Base-by-base conservation (phyloP, 371 early-diverging fungal genomes). In the Lichtheimia hyalospora region DNA sequence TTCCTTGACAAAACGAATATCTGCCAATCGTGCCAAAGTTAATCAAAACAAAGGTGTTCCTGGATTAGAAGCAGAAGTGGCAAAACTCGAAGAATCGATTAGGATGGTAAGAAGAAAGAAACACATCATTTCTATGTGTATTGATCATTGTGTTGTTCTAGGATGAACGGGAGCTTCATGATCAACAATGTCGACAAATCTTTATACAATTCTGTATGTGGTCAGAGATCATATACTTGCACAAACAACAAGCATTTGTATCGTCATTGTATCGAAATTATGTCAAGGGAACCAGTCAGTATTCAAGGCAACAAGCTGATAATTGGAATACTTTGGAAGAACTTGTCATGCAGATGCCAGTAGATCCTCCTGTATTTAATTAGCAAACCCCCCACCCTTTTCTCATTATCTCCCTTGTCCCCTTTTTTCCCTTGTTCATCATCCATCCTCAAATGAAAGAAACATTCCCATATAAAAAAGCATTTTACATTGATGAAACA, bases 111-210 rank as follows among this genome's bases (percentile, higher is more conserved):
- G 64, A 49, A 23, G 13, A 42, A 21, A 18, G 40, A 10, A 10
- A 46, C n/a, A 16, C 5, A 5, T 14, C 46, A 46, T 16, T 46
- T 46, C 2, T 18, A 0, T 28, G 73, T 28, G 66, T 70, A 27
- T 58, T 68, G 18, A 23, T 61, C 74, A 46, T n/a, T n/a, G n/a
- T n/a, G n/a, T n/a, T 73, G 66, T 53, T 91, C 89, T 85, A 97
- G 96, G 92, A 96, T 92, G 73, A 98, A 81, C 79, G 88, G 66
- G 93, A 95, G 90, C 82, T 97, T 89, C 60, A 93, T 89, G 68
- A 61, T 40, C 75, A 79, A 52, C 57, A 69, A 57, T 59, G 68
- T 24, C 69, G 70, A 1, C 69, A 64, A 13, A 54, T 72, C 15
- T 77, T 73, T 57, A 75, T 74, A 27, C 66, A 61, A 24, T 71